Evolutionary conservation across 1,284 basidiomycete species (phyloP).

Genomic region (Puccinia coronata): DNA sequence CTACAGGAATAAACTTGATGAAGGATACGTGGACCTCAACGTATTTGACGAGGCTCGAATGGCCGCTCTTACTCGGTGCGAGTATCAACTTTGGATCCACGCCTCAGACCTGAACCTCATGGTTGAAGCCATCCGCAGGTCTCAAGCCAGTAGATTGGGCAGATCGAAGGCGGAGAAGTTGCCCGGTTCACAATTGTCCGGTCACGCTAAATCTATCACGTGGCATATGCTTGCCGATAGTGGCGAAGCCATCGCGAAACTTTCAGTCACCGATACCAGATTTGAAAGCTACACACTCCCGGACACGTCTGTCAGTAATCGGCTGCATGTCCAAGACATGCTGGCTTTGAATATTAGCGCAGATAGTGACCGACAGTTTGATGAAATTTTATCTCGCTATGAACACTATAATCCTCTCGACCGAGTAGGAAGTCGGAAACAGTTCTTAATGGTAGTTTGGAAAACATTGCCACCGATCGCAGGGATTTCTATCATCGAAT

Average conservation of each 20-base stretch:
- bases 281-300: conserved; percentile 84
- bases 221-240: conserved; percentile 88
- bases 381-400: conserved; percentile 79
- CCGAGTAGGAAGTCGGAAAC: conserved; percentile 15
- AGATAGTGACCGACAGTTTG: conserved; percentile 70
- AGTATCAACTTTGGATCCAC: conserved; percentile 73
- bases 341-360: conserved; percentile 82
- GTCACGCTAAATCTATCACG: conserved; percentile 81
- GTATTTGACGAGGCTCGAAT: conserved; percentile 64
- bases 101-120: conserved; percentile 80
- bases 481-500: conserved; percentile 86
- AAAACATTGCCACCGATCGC: conserved; percentile 83
- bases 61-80: conserved; percentile 66
- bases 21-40: conserved; percentile 55
- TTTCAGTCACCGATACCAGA: conserved; percentile 76
- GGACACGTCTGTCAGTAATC: conserved; percentile 82
- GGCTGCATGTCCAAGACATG: conserved; percentile 74
- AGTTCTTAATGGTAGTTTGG: conserved; percentile 72
- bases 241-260: conserved; percentile 76
- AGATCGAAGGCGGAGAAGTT: conserved; percentile 64
- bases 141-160: conserved; percentile 68
- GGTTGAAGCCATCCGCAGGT: conserved; percentile 83
- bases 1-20: conserved; percentile 31
- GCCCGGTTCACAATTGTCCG: conserved; percentile 77
- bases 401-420: conserved; percentile 50